These are phyloP conservation scores for Saccharomyces jurei DNA, from an alignment of 805 yeast species.

Conservation along the genomic window DNA sequence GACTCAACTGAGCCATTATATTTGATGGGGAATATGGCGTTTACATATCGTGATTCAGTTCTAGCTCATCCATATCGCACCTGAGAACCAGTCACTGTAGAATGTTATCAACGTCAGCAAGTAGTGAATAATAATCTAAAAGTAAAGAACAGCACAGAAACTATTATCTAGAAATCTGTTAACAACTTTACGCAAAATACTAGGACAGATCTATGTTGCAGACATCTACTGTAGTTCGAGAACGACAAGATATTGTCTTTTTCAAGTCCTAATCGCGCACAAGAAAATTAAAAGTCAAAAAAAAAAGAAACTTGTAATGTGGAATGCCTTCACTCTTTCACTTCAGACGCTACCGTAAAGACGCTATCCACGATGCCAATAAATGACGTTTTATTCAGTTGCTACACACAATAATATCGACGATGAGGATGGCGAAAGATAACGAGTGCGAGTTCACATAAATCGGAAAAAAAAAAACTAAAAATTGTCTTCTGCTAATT, in stretches of 20 bases:
- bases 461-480: not conserved
- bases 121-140: too few species aligned
- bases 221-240: not conserved
- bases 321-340: not conserved
- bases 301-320: not conserved
- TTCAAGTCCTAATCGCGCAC: not conserved
- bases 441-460: not conserved
- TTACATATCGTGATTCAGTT: too few species aligned
- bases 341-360: not conserved
- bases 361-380: not conserved
- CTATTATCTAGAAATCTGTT: too few species aligned
- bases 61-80: too few species aligned
- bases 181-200: not conserved
- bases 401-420: not conserved
- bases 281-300: not conserved
- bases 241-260: not conserved
- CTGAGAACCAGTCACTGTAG: too few species aligned
- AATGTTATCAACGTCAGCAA: too few species aligned
- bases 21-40: too few species aligned
- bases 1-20: too few species aligned
- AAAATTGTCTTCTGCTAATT: not conserved
- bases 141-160: not conserved
- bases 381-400: not conserved
- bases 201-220: not conserved
- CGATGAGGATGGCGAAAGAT: not conserved